Evolutionary conservation across 2,329 filamentous ascomycete species (phyloP).

Genomic region (Aspergillus sp.): DNA sequence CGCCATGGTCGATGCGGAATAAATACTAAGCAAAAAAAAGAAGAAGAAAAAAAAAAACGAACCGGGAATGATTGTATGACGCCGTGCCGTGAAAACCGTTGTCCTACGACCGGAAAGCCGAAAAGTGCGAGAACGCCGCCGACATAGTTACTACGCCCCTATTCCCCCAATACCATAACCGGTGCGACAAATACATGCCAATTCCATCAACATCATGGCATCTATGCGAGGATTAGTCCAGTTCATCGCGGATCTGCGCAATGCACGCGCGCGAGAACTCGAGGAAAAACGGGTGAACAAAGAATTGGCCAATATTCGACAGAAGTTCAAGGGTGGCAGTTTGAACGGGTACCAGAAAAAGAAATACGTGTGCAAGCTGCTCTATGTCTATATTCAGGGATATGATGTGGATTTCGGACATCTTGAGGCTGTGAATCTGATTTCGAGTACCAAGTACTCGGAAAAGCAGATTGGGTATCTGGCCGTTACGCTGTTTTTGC

Average conservation of each 20-base stretch:
- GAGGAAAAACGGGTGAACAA: conserved; percentile 99
- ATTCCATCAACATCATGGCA: conserved; percentile 28
- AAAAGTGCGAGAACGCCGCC: not conserved
- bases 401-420: conserved; percentile 99
- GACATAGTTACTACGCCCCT: not conserved
- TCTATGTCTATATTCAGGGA: conserved; percentile 98
- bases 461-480: conserved; percentile 99
- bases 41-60: conserved; percentile 1
- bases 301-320: conserved; percentile 94
- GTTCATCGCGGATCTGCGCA: conserved; percentile 94
- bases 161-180: not conserved
- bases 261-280: conserved; percentile 86
- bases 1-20: conserved; percentile 21
- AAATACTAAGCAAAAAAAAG: conserved; percentile 2
- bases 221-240: conserved; percentile 73
- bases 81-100: conserved; percentile 3
- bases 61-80: conserved; percentile 27
- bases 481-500: conserved; percentile 92
- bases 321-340: conserved; percentile 95
- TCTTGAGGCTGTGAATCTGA: conserved; percentile 94
- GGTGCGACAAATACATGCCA: not conserved
- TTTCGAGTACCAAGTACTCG: conserved; percentile 93
- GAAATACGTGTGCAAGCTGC: conserved; percentile 99
- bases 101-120: not conserved
- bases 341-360: conserved; percentile 98